A percentile compares a stretch with the other conserved stretches of the same genome.
Conservation (phyloP, 1,284 basidiomycete species). For the Apiotrichum akiyoshidainum region DNA sequence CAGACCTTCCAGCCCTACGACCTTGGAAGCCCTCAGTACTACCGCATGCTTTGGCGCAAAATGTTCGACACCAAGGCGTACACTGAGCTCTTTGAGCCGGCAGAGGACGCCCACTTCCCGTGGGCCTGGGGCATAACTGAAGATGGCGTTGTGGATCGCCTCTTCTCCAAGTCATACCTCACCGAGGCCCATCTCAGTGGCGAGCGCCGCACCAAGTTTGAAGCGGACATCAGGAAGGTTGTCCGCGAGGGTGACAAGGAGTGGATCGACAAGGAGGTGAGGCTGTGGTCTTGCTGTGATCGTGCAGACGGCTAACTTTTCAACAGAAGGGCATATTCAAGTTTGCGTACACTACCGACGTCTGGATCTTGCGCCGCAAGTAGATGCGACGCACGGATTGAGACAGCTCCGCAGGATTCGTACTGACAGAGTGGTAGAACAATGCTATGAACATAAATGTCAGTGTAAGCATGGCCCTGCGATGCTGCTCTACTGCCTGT, state of each 20-base stretch:
- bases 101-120: constrained; percentile 19
- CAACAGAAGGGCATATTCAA: constrained; percentile 38
- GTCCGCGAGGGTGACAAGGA: constrained; percentile 30
- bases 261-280: constrained; percentile 42
- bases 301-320: too few species aligned
- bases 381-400: too few species aligned
- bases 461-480: too few species aligned
- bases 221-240: constrained; percentile 25
- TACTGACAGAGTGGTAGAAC: too few species aligned
- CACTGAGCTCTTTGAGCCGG: constrained; percentile 30
- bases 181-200: constrained; percentile 36
- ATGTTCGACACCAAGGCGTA: constrained; percentile 39
- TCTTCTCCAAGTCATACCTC: constrained; percentile 34
- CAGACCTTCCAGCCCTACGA: constrained; percentile 37
- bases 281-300: background rate
- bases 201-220: constrained; percentile 27
- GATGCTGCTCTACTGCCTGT: too few species aligned
- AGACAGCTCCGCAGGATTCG: too few species aligned
- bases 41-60: constrained; percentile 34
- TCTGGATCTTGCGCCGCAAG: too few species aligned
- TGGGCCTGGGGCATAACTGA: constrained; percentile 30
- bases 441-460: too few species aligned
- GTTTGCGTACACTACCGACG: too few species aligned
- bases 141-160: constrained; percentile 34
- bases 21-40: constrained; percentile 45